Evolutionary conservation across 768 basidiomycete genomes (phyloP).

Genomic region (Amylocystis lapponica): DNA sequence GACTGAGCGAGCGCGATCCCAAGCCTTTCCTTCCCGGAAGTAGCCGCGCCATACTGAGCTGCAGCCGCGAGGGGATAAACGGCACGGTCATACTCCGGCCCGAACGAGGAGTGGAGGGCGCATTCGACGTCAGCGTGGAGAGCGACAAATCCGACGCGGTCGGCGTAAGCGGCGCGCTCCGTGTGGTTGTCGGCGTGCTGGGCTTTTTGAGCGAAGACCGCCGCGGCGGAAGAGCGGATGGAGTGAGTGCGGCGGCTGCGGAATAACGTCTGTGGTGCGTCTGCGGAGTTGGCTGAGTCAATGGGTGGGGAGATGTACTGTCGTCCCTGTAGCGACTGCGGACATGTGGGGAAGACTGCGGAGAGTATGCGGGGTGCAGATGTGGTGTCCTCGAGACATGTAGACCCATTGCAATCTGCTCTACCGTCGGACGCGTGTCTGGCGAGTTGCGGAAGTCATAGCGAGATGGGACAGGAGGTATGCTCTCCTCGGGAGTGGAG

Average conservation of each 20-base stretch:
- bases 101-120: slow-evolving; percentile 23
- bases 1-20: slow-evolving; percentile 27
- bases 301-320: slow-evolving; percentile 1
- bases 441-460: slow-evolving; percentile 32
- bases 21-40: slow-evolving; percentile 30
- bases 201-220: slow-evolving; percentile 65
- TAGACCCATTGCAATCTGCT: slow-evolving; percentile 78
- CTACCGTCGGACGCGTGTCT: slow-evolving; percentile 51
- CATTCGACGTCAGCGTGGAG: slow-evolving; percentile 41
- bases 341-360: not conserved
- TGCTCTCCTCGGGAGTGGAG: slow-evolving; percentile 22
- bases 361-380: slow-evolving; percentile 35
- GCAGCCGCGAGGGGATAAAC: slow-evolving; percentile 27
- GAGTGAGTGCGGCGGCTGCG: slow-evolving; percentile 13
- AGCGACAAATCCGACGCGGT: slow-evolving; percentile 37
- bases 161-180: slow-evolving; percentile 21
- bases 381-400: slow-evolving; percentile 76
- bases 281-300: not conserved
- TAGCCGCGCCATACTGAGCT: slow-evolving; percentile 48
- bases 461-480: slow-evolving; percentile 13
- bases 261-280: too few species aligned
- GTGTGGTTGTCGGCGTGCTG: slow-evolving; percentile 30
- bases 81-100: slow-evolving; percentile 15
- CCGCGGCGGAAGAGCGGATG: slow-evolving; percentile 45
- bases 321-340: slow-evolving; percentile 1